Base-by-base conservation (phyloP, 78 protist species). In the Chrysochromulina tobinii region DNA sequence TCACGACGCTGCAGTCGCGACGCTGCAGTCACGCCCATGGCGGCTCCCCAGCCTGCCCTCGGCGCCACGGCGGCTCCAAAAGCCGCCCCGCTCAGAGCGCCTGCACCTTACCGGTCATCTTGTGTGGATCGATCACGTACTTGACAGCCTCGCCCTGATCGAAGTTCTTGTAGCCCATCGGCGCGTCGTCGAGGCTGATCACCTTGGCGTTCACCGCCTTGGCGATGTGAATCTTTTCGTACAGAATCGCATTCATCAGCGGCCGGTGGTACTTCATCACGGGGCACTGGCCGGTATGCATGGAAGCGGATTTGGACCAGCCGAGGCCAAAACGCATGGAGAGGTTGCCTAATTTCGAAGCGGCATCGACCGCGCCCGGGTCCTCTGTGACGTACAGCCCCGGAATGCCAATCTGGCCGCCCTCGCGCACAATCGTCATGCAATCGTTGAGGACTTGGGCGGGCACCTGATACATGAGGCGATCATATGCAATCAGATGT, bases 381-480 rank as follows among this genome's bases (percentile, higher is more conserved):
- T 72, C 81, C 51, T 72, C 81, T 51, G 81, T 72, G 12, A 72
- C 81, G 81, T 72, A 72, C 53, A 72, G 53, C 9, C 81, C 81
- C 14, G 81, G 81, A 15, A 72, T 72, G 2, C 81, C 81, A 15
- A 72, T 38, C 14, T 38, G 17, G 81, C 81, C 81, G 9, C 81
- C 81, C 57, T 25, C 81, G 57, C 81, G 81, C 12, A 38, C 14
- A 51, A 72, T 72, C 53, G 50, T 3, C 81, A 72, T 72, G 51
- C 81, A 72, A 15, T 72, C 81, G 81, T 72, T 72, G 81, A 72
- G 81, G 25, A 72, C 81, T 12, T 72, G 81, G 51, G 57, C 81
- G 15, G 81, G 57, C 53, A 8, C 8, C 57, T 72, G n/a, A 4
- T 15, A 38, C 38, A 38, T 38, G 38, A 38, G 38, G 38, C 38